These are phyloP conservation scores for Diaporthe velutina DNA, from an alignment of 2,329 filamentous ascomycete genomes.

Conservation along the genomic window DNA sequence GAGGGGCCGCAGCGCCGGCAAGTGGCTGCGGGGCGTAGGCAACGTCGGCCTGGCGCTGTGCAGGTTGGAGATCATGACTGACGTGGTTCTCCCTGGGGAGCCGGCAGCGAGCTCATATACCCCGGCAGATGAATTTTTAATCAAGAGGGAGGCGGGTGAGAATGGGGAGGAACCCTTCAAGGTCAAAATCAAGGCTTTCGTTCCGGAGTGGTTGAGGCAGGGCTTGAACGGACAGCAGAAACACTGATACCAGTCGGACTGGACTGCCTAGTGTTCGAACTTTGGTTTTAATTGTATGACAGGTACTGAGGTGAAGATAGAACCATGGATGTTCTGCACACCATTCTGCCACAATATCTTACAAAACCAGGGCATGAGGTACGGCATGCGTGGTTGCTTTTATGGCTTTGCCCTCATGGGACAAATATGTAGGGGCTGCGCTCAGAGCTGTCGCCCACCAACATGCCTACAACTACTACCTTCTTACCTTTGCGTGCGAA, in stretches of 20 bases:
- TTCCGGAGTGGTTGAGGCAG: constrained; percentile 79
- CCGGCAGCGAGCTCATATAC: constrained; percentile 74
- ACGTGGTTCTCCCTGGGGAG: constrained; percentile 77
- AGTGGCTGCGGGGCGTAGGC: constrained; percentile 82
- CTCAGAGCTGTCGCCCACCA: no score
- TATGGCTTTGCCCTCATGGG: background rate
- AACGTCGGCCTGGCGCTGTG: constrained; percentile 91
- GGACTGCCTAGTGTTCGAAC: background rate
- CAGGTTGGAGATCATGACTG: constrained; percentile 91
- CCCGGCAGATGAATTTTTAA: constrained; percentile 72
- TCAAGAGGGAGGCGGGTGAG: constrained; percentile 57
- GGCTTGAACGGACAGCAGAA: constrained; percentile 50
- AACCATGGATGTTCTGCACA: background rate
- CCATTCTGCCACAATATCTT: background rate
- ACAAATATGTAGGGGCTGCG: background rate
- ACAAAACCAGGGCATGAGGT: background rate
- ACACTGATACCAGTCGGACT: constrained; percentile 34
- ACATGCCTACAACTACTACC: background rate
- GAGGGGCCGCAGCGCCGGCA: constrained; percentile 81
- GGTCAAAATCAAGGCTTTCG: constrained; percentile 80
- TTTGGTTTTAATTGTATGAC: background rate
- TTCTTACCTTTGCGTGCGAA: background rate
- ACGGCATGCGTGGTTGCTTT: no score
- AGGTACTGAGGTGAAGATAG: background rate
- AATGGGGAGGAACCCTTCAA: constrained; percentile 59